Evolutionary conservation across 495 filamentous ascomycete genomes (phyloP), one percentile per base, ranked within the genome.

Genomic region (Evernia prunastri): DNA sequence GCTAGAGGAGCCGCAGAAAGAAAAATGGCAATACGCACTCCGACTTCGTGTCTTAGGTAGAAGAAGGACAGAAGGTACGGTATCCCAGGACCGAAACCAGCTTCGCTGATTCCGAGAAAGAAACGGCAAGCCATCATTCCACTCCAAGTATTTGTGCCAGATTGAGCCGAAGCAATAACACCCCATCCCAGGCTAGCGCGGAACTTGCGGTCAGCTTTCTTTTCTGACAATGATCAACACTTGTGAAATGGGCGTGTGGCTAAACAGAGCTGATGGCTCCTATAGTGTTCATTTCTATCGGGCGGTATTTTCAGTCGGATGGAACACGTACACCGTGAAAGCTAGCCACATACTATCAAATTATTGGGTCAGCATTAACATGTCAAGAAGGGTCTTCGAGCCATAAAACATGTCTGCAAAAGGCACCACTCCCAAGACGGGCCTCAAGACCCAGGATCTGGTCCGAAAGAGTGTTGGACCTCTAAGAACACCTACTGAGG

Each of bases 61-160:
- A 96, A 96, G 75, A 92, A 93, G 0, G 85, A 88, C 0, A 96
- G 78, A 0, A 92, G 76, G 63, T 86, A 92, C 0, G 89, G 88
- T 7, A 91, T 78, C 49, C 81, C 81, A 12, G 89, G 88, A 8
- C 84, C 88, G 66, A 84, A 93, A 0, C 80, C 87, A 17, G 79
- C 77, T 71, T 92, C 89, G 47, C 84, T 80, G 15, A 80, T 75
- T 27, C 87, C 89, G 20, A 92, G 77, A 29, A 91, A 77, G 61
- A 86, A 89, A 3, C 89, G 82, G 37, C 84, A 78, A 15, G 79
- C 80, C 80, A 93, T 87, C 74, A 90, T 74, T 6, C 81, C 83
- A 10, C 76, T 71, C 84, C 85, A 92, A 54, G 79, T 85, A 58
- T 79, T 77, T 0, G 80, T 79, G 2, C 82, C 76, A 8, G 87